phyloP scores from a whole-genome alignment of 169 alveolate genomes.

The Babesia ovis region DNA sequence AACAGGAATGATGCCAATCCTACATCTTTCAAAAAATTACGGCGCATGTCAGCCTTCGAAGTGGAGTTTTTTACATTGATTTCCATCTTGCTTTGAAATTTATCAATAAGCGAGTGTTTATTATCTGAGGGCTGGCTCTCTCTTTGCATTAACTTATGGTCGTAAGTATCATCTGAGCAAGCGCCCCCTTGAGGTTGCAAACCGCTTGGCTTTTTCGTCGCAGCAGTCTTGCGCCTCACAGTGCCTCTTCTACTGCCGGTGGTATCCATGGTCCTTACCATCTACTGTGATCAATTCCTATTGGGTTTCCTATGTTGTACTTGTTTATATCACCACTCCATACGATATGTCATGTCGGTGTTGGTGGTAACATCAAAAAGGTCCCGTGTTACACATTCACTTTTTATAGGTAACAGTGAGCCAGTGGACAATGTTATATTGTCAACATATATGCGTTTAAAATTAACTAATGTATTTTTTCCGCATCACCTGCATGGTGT shows the following conservation, averaged over 20 bases:
- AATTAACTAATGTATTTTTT: no score
- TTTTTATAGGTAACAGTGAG: no score
- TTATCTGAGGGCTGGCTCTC: neutral
- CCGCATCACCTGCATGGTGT: conserved; percentile 1
- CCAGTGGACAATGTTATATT: no score
- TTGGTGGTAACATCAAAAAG: no score
- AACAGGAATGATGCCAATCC: conserved; percentile 12
- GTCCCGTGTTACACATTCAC: no score
- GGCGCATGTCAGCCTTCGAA: conserved; percentile 14
- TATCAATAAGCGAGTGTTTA: neutral
- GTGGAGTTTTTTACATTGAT: neutral
- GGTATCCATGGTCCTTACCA: neutral
- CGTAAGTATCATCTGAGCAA: neutral
- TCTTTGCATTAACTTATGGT: neutral
- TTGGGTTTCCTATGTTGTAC: no score
- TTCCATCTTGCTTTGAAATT: neutral
- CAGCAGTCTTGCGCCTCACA: conserved; percentile 3
- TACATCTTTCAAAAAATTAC: neutral
- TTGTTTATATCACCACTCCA: no score
- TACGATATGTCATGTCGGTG: no score
- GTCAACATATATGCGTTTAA: no score
- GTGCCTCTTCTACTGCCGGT: neutral
- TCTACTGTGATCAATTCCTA: no score
- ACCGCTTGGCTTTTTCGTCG: conserved; percentile 1
- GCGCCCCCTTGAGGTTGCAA: conserved; percentile 7